Base-by-base conservation (phyloP, 1,139 yeast species). In the Yamadazyma mexicana region DNA sequence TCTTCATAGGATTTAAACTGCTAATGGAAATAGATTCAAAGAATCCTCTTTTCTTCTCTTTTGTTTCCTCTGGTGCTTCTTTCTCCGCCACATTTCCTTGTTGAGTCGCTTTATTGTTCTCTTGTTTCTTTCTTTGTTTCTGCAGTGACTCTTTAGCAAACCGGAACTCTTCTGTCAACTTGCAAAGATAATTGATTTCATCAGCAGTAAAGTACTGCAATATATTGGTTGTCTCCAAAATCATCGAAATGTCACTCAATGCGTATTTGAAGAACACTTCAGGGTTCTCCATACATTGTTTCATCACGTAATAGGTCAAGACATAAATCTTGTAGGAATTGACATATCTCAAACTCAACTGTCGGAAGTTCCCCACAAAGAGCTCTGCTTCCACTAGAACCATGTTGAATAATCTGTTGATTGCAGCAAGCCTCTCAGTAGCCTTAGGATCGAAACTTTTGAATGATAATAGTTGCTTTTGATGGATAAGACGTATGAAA, bases 221-320 rank as follows among this genome's bases (percentile, higher is more conserved):
- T 63, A 70, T 59, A 46, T 69, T 71, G 14, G 73, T 62, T 1
- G 74, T 73, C 29, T 63, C 61, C 36, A 68, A 69, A 43, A 58
- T 58, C 37, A 62, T 61, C 37, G 55, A 54, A 9, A 58, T 54
- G 25, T 63, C 64, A 35, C 54, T 56, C 29, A 61, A 42, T 4
- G 64, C 54, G 14, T 61, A 56, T 33, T 64, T 65, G 43, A 72
- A 69, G 44, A 71, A 61, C 4, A 59, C 61, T 35, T 63, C 66
- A 0, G 75, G 69, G 43, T 70, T 65, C 14, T 66, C 71, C 66
- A 66, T 62, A 50, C 75, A 69, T 45, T 71, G 77, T 42, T 64
- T 59, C 39, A 72, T 54, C 5, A 70, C 70, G 45, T 69, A 66
- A 45, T 62, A 68, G 4, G 74, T 61, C 62, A 72, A 67, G 33